Conservation (phyloP, 257 asterid species). For the Lycium ferocissimum region DNA sequence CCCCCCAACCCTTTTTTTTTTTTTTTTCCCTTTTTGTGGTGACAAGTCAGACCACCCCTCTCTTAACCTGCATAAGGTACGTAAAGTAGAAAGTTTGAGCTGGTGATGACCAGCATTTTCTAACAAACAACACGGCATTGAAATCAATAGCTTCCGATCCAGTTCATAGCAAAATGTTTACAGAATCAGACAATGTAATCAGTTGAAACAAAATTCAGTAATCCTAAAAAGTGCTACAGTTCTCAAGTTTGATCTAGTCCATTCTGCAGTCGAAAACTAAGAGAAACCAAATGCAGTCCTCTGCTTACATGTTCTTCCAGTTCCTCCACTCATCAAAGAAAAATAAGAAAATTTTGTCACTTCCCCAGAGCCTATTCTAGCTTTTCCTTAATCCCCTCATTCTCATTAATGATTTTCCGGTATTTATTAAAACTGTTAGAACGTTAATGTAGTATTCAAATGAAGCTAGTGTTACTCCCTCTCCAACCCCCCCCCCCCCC, state of each 20-base stretch:
- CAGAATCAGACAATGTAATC: background rate
- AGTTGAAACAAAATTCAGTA: background rate
- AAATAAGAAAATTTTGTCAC: too few species aligned
- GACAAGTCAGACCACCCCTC: background rate
- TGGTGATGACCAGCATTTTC: background rate
- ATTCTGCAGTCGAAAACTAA: too few species aligned
- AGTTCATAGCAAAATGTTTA: background rate
- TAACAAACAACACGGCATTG: background rate
- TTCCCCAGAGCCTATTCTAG: background rate
- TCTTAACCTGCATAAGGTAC: slow-evolving; percentile 6
- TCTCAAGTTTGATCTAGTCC: background rate
- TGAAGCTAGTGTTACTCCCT: background rate
- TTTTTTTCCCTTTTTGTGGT: background rate
- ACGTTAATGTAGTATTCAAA: background rate
- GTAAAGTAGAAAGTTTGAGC: background rate
- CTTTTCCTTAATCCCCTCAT: background rate
- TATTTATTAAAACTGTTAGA: background rate
- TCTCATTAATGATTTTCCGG: background rate
- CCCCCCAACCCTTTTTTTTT: background rate
- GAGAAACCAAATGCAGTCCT: too few species aligned
- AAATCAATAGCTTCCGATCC: background rate
- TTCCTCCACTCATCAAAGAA: too few species aligned
- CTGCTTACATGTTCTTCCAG: too few species aligned
- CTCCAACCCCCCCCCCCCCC: background rate
- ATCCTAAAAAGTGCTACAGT: background rate